Evolutionary conservation across 805 yeast species (phyloP).

Genomic region (Hanseniaspora hatyaiensis): DNA sequence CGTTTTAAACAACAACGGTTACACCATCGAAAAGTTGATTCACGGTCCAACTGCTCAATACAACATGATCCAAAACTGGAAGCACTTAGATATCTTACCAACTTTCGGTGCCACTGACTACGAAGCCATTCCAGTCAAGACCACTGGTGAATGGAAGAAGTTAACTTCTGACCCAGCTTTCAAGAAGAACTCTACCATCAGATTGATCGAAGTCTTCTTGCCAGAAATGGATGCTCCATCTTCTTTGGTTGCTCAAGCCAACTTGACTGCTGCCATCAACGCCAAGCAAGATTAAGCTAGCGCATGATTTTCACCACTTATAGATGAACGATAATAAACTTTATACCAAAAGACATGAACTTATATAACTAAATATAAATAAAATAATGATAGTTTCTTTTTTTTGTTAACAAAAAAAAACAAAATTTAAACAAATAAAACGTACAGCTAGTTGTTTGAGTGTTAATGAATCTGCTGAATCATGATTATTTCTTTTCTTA

Average conservation of each 20-base stretch:
- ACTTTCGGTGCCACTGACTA: slow-evolving; percentile 41
- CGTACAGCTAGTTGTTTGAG: no score
- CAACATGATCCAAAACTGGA: slow-evolving; percentile 60
- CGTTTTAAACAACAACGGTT: slow-evolving; percentile 60
- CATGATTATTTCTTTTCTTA: background rate
- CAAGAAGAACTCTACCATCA: slow-evolving; percentile 45
- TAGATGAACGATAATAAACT: slow-evolving; percentile 4
- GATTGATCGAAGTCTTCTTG: slow-evolving; percentile 57
- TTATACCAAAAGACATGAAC: no score
- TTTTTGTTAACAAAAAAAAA: background rate
- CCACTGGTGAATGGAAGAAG: slow-evolving; percentile 47
- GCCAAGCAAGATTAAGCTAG: slow-evolving; percentile 25
- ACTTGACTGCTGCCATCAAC: slow-evolving; percentile 43
- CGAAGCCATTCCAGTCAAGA: slow-evolving; percentile 44
- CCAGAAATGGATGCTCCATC: slow-evolving; percentile 61
- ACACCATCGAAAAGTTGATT: slow-evolving; percentile 63
- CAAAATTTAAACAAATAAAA: no score
- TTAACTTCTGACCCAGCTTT: slow-evolving; percentile 39
- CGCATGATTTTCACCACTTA: background rate
- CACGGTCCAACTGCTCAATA: slow-evolving; percentile 57
- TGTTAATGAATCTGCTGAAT: background rate
- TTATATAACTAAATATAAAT: no score
- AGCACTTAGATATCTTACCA: slow-evolving; percentile 36
- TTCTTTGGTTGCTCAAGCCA: slow-evolving; percentile 55
- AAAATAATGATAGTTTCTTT: background rate